These are phyloP conservation scores for Hygrophila difformis DNA, from an alignment of 257 asterid species.

Conservation along the genomic window DNA sequence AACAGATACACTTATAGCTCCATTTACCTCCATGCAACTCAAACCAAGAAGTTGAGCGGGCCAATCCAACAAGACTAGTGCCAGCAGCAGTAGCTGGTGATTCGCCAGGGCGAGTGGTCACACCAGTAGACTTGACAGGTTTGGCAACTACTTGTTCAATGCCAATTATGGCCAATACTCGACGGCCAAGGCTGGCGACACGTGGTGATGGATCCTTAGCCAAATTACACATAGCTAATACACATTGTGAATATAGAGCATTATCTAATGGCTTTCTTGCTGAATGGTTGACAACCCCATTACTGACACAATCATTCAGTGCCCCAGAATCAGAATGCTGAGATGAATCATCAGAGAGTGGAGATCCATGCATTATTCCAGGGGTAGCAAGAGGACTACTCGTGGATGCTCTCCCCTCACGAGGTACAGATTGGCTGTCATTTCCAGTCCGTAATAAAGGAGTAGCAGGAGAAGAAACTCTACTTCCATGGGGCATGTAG, in stretches of 20 bases:
- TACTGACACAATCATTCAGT: conserved; percentile 49
- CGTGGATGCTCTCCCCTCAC: conserved; percentile 81
- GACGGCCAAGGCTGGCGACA: conserved; percentile 73
- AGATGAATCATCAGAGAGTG: conserved; percentile 91
- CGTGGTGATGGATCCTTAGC: conserved; percentile 99
- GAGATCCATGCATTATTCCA: conserved; percentile 94
- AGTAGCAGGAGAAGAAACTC: conserved; percentile 54
- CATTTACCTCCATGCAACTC: conserved; percentile 79
- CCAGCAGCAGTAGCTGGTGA: conserved; percentile 26
- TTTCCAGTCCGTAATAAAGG: conserved; percentile 60
- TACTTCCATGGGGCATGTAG: conserved; percentile 60
- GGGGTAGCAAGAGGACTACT: conserved; percentile 86
- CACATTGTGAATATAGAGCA: conserved; percentile 75
- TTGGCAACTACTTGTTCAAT: conserved; percentile 90
- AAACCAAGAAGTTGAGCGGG: conserved; percentile 94
- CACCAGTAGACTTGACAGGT: conserved; percentile 45
- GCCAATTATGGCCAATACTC: conserved; percentile 83
- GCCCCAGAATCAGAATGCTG: conserved; percentile 95
- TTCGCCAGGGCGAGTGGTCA: conserved; percentile 41
- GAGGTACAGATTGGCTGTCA: conserved; percentile 46
- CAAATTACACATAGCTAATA: conserved; percentile 76
- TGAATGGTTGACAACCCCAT: conserved; percentile 67
- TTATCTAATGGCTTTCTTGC: conserved; percentile 72
- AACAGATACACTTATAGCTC: too few species aligned
- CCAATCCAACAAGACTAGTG: conserved; percentile 67